A percentile compares a stretch with the other conserved stretches of the same genome.
Evolutionary conservation across 768 basidiomycete species (phyloP).

Genomic region (Guyanaporus albipodus): DNA sequence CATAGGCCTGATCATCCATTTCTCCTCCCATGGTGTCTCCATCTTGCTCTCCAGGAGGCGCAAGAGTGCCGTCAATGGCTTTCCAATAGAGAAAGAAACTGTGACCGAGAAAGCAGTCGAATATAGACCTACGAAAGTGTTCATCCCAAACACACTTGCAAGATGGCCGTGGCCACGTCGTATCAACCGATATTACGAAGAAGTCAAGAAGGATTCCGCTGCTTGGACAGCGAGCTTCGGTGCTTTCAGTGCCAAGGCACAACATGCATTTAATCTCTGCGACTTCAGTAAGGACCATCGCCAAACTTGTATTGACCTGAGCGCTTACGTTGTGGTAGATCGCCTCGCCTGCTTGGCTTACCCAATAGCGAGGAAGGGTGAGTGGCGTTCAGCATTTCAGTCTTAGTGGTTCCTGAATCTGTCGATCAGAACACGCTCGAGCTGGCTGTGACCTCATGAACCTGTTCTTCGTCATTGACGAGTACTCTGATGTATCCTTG

Average conservation of each 20-base stretch:
- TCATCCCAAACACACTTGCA: slow-evolving; percentile 14
- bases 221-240: slow-evolving; percentile 9
- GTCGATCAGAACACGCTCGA: slow-evolving; percentile 19
- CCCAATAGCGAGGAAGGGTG: slow-evolving; percentile 13
- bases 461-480: slow-evolving; percentile 48
- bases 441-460: slow-evolving; percentile 50
- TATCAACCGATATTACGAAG: slow-evolving; percentile 5
- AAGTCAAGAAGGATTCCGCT: slow-evolving; percentile 9
- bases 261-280: slow-evolving; percentile 12
- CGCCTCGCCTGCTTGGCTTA: slow-evolving; percentile 10
- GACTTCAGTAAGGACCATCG: slow-evolving; percentile 4
- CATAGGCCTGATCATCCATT: background rate
- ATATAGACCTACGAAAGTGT: slow-evolving; percentile 1
- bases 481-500: slow-evolving; percentile 43
- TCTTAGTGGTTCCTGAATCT: background rate
- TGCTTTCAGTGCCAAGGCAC: slow-evolving; percentile 9
- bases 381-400: background rate
- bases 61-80: background rate
- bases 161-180: slow-evolving; percentile 19
- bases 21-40: background rate
- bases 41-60: background rate
- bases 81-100: background rate
- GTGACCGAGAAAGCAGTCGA: background rate
- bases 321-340: background rate
- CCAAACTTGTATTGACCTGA: background rate